phyloP scores from a whole-genome alignment of 1,284 basidiomycete species.

The Volvariella volvacea region DNA sequence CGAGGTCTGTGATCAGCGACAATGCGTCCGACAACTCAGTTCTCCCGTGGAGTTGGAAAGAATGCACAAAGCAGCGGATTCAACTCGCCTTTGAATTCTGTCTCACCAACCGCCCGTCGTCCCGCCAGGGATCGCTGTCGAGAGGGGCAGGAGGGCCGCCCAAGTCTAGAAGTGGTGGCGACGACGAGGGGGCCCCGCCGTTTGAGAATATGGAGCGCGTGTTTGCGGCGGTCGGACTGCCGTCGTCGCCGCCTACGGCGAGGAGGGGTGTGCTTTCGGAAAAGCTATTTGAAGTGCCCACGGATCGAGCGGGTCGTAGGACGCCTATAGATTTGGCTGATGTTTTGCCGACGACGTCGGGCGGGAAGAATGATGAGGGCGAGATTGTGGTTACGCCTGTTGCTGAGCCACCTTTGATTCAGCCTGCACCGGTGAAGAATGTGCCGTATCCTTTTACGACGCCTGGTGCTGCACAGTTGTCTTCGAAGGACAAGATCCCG shows the following conservation, averaged over 20 bases:
- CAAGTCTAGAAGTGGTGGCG: slow-evolving; percentile 15
- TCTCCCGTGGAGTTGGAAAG: slow-evolving; percentile 72
- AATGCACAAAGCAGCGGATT: slow-evolving; percentile 61
- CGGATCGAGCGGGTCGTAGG: slow-evolving; percentile 17
- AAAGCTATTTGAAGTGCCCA: slow-evolving; percentile 54
- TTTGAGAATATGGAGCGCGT: slow-evolving; percentile 62
- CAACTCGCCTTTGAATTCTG: slow-evolving; percentile 80
- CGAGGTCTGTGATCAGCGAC: slow-evolving; percentile 39
- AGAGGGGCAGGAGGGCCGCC: slow-evolving; percentile 14
- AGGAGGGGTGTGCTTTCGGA: slow-evolving; percentile 49
- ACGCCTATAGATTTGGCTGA: slow-evolving; percentile 29
- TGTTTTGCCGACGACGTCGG: slow-evolving; percentile 36
- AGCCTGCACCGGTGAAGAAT: slow-evolving; percentile 5
- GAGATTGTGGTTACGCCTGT: slow-evolving; percentile 12
- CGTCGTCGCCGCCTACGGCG: slow-evolving; percentile 39
- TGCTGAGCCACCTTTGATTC: slow-evolving; percentile 32
- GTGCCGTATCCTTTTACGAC: slow-evolving; percentile 61
- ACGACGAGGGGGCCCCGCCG: slow-evolving; percentile 10
- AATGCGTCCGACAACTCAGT: slow-evolving; percentile 39
- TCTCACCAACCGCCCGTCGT: slow-evolving; percentile 39
- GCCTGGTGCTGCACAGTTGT: slow-evolving; percentile 42
- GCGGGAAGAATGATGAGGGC: slow-evolving; percentile 24
- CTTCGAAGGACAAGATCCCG: slow-evolving; percentile 52
- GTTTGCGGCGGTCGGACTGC: slow-evolving; percentile 63
- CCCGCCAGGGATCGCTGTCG: slow-evolving; percentile 8